These are phyloP conservation scores for Aspergillaceae sp. DNA, from an alignment of 2,329 filamentous ascomycete species.

Conservation along the genomic window DNA sequence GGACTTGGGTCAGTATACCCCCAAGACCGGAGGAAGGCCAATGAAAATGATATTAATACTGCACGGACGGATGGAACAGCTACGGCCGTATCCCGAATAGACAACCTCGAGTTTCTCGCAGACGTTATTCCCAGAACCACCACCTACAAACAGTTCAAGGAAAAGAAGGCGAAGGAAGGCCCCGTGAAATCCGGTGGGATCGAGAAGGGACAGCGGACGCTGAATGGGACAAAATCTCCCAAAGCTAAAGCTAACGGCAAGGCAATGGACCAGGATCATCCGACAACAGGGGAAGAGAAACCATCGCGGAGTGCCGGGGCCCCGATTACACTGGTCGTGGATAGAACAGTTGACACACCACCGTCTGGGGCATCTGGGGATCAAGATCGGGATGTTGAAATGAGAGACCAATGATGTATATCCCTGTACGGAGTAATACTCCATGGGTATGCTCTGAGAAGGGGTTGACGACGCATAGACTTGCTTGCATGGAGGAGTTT, in stretches of 20 bases:
- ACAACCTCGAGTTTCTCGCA: slow-evolving; percentile 89
- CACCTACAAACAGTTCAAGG: slow-evolving; percentile 71
- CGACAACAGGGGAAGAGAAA: slow-evolving; percentile 8
- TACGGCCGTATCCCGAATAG: slow-evolving; percentile 74
- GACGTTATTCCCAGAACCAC: slow-evolving; percentile 85
- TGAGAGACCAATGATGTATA: slow-evolving; percentile 43
- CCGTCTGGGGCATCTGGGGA: slow-evolving; percentile 7
- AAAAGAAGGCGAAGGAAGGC: slow-evolving; percentile 40
- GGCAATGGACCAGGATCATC: slow-evolving; percentile 8
- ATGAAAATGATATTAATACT: slow-evolving; percentile 5
- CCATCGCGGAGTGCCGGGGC: slow-evolving; percentile 25
- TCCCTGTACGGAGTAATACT: background rate
- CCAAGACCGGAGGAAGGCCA: background rate
- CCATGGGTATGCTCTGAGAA: too few species aligned
- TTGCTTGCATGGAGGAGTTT: too few species aligned
- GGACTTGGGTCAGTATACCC: slow-evolving; percentile 60
- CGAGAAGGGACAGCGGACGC: slow-evolving; percentile 32
- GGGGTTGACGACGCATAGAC: too few species aligned
- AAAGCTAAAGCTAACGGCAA: slow-evolving; percentile 17
- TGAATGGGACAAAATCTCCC: slow-evolving; percentile 21
- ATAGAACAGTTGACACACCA: slow-evolving; percentile 43
- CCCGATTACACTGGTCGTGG: slow-evolving; percentile 47
- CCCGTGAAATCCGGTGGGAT: slow-evolving; percentile 19
- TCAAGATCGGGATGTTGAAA: slow-evolving; percentile 49
- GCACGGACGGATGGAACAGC: slow-evolving; percentile 41